Evolutionary conservation across 1,139 yeast species (phyloP).

Genomic region (Candida sp.): DNA sequence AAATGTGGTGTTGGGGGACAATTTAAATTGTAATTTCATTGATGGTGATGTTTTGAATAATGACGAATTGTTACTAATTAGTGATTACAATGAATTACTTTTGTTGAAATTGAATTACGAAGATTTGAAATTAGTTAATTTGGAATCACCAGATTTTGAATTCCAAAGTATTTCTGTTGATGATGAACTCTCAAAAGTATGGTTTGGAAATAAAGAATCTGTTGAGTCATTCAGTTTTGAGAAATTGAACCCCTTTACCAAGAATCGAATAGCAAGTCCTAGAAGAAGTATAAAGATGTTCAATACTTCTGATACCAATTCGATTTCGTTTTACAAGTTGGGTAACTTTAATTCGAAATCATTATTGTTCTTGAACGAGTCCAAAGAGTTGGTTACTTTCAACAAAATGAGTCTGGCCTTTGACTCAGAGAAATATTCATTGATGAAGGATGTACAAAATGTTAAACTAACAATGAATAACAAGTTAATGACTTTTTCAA

Average conservation of each 20-base stretch:
- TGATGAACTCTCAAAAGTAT: slow-evolving; percentile 16
- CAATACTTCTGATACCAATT: background rate
- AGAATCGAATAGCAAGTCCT: slow-evolving; percentile 15
- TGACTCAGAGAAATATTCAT: slow-evolving; percentile 16
- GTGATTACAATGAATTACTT: slow-evolving; percentile 40
- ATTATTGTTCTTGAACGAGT: slow-evolving; percentile 26
- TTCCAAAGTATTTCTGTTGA: slow-evolving; percentile 19
- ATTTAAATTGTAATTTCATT: slow-evolving; percentile 46
- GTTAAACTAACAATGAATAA: slow-evolving; percentile 25
- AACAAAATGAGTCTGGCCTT: slow-evolving; percentile 8
- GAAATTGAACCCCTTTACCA: slow-evolving; percentile 10
- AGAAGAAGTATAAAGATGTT: slow-evolving; percentile 7
- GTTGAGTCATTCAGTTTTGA: slow-evolving; percentile 9
- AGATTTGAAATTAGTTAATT: slow-evolving; percentile 16
- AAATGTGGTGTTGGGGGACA: slow-evolving; percentile 51
- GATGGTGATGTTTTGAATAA: slow-evolving; percentile 29
- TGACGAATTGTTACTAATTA: slow-evolving; percentile 39
- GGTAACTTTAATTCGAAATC: slow-evolving; percentile 12
- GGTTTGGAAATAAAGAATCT: slow-evolving; percentile 15
- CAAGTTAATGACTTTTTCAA: slow-evolving; percentile 37
- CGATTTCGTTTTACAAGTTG: slow-evolving; percentile 9
- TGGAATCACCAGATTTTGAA: slow-evolving; percentile 15
- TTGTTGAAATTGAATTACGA: slow-evolving; percentile 24
- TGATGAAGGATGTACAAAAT: slow-evolving; percentile 35
- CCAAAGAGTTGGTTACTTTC: slow-evolving; percentile 26